Evolutionary conservation across 441 rosid species (phyloP).

Genomic region (Pelargonium fulgidum): DNA sequence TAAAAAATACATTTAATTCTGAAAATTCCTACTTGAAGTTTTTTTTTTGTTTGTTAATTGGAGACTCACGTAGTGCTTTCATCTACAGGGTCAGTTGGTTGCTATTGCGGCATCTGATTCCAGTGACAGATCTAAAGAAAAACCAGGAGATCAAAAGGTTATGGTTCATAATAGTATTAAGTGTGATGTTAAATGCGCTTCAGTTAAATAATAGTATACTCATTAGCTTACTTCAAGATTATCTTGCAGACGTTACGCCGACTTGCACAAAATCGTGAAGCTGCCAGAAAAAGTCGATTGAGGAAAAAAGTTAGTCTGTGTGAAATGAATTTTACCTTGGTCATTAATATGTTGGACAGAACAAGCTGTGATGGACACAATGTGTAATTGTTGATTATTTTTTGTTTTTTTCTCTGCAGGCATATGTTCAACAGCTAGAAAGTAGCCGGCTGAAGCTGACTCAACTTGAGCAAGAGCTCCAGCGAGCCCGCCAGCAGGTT

Average conservation of each 20-base stretch:
- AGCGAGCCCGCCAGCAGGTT: conserved; percentile 90
- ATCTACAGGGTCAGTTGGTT: conserved; percentile 48
- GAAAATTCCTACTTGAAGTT: not conserved
- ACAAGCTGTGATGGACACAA: not conserved
- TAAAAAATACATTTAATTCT: not conserved
- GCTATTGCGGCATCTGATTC: conserved; percentile 57
- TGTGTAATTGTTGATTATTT: not conserved
- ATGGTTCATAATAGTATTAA: conserved; percentile 3
- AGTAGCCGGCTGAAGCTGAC: conserved; percentile 77
- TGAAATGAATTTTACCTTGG: not conserved
- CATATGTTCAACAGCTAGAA: conserved; percentile 86
- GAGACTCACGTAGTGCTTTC: conserved; percentile 18
- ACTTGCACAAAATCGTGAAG: conserved; percentile 88
- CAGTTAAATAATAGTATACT: not conserved
- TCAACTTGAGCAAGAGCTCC: conserved; percentile 82
- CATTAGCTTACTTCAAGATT: not conserved
- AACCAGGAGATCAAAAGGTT: conserved; percentile 69
- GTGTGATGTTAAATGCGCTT: not conserved
- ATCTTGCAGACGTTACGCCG: conserved; percentile 49
- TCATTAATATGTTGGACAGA: not conserved
- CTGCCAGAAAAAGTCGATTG: conserved; percentile 72
- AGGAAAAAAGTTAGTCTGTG: conserved; percentile 49
- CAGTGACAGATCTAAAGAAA: conserved; percentile 79
- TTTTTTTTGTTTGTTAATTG: conserved; percentile 8
- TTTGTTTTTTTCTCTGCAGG: conserved; percentile 30